A percentile compares a stretch with the other conserved stretches of the same genome.
phyloP scores from a whole-genome alignment of 108 stramenopile genomes.

The Skeletonema costatum region DNA sequence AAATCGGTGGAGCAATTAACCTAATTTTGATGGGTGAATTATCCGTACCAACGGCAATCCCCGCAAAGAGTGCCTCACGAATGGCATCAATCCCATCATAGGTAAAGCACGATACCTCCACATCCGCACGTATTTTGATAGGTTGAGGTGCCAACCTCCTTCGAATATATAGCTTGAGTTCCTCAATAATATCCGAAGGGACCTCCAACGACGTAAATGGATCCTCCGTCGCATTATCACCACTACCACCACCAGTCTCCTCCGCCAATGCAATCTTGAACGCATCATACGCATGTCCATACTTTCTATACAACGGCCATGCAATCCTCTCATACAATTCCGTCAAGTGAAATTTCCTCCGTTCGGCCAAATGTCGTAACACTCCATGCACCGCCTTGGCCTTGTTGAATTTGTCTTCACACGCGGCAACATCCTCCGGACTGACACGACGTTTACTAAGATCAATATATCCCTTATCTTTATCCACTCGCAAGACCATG shows the following conservation, averaged over 20 bases:
- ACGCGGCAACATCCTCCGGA: constrained; percentile 97
- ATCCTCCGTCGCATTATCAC: constrained; percentile 73
- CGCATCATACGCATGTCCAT: constrained; percentile 98
- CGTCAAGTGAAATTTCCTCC: constrained; percentile 86
- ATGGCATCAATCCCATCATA: constrained; percentile 99
- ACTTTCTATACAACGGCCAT: constrained; percentile 98
- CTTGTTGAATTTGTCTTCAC: constrained; percentile 96
- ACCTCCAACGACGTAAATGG: constrained; percentile 79
- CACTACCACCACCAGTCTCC: constrained; percentile 49
- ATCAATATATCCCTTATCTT: constrained; percentile 99
- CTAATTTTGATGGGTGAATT: constrained; percentile 91
- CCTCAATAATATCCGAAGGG: constrained; percentile 75
- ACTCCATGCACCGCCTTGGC: constrained; percentile 99
- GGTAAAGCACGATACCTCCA: constrained; percentile 98
- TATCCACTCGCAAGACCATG: constrained; percentile 99
- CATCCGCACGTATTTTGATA: constrained; percentile 97
- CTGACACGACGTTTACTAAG: constrained; percentile 96
- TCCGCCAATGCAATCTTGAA: constrained; percentile 94
- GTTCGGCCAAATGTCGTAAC: constrained; percentile 93
- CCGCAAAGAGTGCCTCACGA: constrained; percentile 93
- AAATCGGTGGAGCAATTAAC: constrained; percentile 97
- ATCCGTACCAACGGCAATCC: constrained; percentile 85
- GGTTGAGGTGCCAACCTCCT: constrained; percentile 96
- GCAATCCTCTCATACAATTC: constrained; percentile 95
- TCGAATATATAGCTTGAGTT: constrained; percentile 86